Base-by-base conservation (phyloP, 371 early-diverging fungal genomes). In the Rozella allomycis region DNA sequence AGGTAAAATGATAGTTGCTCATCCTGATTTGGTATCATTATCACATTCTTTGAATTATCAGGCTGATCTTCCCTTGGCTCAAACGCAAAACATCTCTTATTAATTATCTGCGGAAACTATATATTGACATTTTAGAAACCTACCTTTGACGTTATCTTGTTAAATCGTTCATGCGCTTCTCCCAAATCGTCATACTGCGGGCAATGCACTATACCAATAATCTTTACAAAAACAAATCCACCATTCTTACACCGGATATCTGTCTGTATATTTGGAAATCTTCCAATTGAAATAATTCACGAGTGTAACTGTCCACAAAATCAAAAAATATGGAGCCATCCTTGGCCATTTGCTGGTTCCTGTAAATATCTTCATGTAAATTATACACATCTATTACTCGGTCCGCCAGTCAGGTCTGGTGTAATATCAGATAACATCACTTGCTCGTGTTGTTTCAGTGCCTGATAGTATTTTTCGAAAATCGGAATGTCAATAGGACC, bases 131-230 rank as follows among this genome's bases (percentile, higher is more conserved):
- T 16, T 7, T n/a, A 18, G 33, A 20, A 9, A 21, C 42, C n/a
- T 52, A 78, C 79, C 54, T 71, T 56, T 38, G 60, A 50, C 5
- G 69, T 42, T 18, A 63, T 60, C 23, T 58, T 50, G 16, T 61
- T 64, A 43, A 77, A 78, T 26, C 60, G 52, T 25, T 55, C 50
- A 38, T 59, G 54, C 5, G 71, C 70, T 46, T 75, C 66, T 9
- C 51, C 47, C 21, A 81, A 42, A 40, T 64, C 58, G 25, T 54
- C 55, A 25, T 59, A 56, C 40, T 75, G 74, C 42, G 63, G 60
- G 45, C 81, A 78, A 42, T 77, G 69, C 72, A 74, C 71, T 26
- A 78, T 74, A 26, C 78, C 79, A 52, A 77, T 70, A 14, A 77
- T 73, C 77, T 72, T 12, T 10, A 39, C 21, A 19, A 37, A 21